A percentile compares a stretch with the other conserved stretches of the same genome.
These are phyloP conservation scores for Solanum sitiens DNA, from an alignment of 257 asterid genomes.

Conservation along the genomic window DNA sequence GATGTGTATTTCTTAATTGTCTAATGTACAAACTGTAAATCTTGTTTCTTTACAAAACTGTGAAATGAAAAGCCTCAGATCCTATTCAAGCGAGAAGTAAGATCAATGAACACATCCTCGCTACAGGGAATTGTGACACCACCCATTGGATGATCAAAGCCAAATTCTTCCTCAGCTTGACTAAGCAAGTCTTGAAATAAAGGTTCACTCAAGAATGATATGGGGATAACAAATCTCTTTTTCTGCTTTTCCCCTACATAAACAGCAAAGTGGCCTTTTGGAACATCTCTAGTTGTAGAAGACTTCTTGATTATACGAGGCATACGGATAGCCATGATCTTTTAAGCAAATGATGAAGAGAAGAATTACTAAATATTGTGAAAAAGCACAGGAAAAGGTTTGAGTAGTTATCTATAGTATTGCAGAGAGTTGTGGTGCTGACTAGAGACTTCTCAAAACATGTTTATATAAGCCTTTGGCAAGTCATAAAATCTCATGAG, in stretches of 20 bases:
- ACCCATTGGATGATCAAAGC: slow-evolving; percentile 7
- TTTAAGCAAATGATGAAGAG: not conserved
- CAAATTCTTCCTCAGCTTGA: slow-evolving; percentile 27
- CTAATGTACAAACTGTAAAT: not conserved
- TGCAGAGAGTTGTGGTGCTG: not conserved
- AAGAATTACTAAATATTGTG: not conserved
- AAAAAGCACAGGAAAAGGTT: not conserved
- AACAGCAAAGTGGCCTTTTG: slow-evolving; percentile 48
- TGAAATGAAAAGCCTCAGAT: not conserved
- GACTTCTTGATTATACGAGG: not conserved
- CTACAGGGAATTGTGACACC: not conserved
- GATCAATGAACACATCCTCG: slow-evolving; percentile 18
- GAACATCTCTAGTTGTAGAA: slow-evolving; percentile 8
- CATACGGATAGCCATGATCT: not conserved
- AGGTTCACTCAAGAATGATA: slow-evolving; percentile 29
- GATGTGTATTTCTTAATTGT: not conserved
- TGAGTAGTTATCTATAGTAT: not conserved
- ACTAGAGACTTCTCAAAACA: not conserved
- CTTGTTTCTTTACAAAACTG: not conserved
- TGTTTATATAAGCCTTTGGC: not conserved
- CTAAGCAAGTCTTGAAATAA: slow-evolving; percentile 28
- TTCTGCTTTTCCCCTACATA: slow-evolving; percentile 39
- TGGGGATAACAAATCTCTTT: slow-evolving; percentile 21
- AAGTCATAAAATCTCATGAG: not conserved
- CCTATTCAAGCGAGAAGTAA: slow-evolving; percentile 14